A percentile compares a stretch with the other conserved stretches of the same genome.
These are phyloP conservation scores for Cornus controversa DNA, from an alignment of 148 eudicot species.

Conservation along the genomic window DNA sequence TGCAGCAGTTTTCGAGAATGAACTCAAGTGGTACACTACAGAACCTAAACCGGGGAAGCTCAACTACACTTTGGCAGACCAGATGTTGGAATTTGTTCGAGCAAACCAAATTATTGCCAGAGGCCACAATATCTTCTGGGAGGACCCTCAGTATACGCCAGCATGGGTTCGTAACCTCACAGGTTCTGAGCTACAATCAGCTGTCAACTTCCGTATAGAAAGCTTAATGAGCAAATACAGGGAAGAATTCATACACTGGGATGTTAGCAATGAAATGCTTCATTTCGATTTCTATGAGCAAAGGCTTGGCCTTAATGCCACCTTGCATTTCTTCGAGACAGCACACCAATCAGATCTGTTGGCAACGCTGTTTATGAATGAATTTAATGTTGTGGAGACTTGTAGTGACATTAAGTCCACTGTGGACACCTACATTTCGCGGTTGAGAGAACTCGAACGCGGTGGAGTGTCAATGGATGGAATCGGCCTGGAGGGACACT, in stretches of 20 bases:
- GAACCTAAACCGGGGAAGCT: constrained; percentile 48
- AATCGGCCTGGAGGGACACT: constrained; percentile 67
- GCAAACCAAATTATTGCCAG: constrained; percentile 53
- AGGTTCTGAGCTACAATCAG: constrained; percentile 31
- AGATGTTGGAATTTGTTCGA: constrained; percentile 60
- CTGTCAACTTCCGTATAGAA: constrained; percentile 49
- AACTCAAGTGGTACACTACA: constrained; percentile 76
- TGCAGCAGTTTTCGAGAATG: constrained; percentile 80
- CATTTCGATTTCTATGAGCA: constrained; percentile 68
- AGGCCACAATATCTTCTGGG: constrained; percentile 94
- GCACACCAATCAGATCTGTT: constrained; percentile 60
- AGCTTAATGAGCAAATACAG: constrained; percentile 52
- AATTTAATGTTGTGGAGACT: constrained; percentile 73
- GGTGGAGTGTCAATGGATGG: constrained; percentile 56
- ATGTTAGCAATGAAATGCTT: constrained; percentile 76
- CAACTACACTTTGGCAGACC: constrained; percentile 65
- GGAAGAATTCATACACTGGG: constrained; percentile 75
- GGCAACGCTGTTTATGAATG: constrained; percentile 69
- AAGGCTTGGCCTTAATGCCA: constrained; percentile 60
- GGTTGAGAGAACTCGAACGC: constrained; percentile 45
- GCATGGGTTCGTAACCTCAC: constrained; percentile 54
- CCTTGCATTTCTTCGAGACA: constrained; percentile 40
- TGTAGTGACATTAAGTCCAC: constrained; percentile 53
- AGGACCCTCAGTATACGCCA: constrained; percentile 51
- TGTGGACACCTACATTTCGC: constrained; percentile 50